Base-by-base conservation (phyloP, 768 basidiomycete genomes). In the Podaxis carcinomalis region DNA sequence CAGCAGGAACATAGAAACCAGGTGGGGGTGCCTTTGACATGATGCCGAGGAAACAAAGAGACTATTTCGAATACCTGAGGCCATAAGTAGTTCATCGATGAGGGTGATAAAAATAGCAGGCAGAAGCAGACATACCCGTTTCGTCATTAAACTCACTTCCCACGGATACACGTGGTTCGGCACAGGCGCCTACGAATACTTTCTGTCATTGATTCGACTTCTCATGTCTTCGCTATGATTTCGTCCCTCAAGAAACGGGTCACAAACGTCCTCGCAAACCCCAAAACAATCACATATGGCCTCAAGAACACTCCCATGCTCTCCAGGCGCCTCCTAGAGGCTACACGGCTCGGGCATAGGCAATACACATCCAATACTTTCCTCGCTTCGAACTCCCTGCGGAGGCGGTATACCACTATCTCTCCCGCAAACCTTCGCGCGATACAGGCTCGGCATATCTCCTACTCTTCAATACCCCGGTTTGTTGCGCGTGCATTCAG, bases 401-500 rank as follows among this genome's bases (percentile, higher is more conserved):
- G 85, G 39, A 72, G 77, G 57, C 78, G 81, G 35, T 80, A 83
- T 70, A 70, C 78, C 6, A 73, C 77, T 9, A 74, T 78, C 16
- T 68, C 75, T 0, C 73, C 77, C 4, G 70, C 78, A 37, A 68
- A 74, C 36, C 70, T 89, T 35, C 83, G 90, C n/a, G 82, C 84
- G 67, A 75, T 90, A 58, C 89, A 92, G 68, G 79, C 82, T 44
- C 86, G 92, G 39, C 84, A 88, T 9, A 78, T 93, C 28, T 95
- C 93, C 5, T 96, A 96, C 72, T 81, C 87, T 3, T 89, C 93
- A 9, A 89, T 97, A 63, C 95, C 95, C n/a, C 80, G 87, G 64
- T 91, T 96, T 65, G 84, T 96, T 49, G 86, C 89, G 0, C 82
- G 93, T 49, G 94, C 94, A 0, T 94, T 97, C 68, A 80, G 90